A percentile compares a stretch with the other conserved stretches of the same genome.
Conservation (phyloP, 768 basidiomycete species). For the Macrolepiota albuminosa region DNA sequence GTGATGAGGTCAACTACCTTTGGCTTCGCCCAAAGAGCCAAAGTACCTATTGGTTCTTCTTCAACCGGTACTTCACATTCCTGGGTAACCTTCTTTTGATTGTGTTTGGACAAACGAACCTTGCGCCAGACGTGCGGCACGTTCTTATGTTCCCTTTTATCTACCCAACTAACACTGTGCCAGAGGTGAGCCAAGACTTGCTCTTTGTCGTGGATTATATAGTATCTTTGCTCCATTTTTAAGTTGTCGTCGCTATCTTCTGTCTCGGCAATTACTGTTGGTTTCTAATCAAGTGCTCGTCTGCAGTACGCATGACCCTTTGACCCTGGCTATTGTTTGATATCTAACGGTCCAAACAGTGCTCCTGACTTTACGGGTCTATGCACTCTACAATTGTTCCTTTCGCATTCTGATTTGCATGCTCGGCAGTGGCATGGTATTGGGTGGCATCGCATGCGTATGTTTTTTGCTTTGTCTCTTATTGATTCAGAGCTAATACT, state of each 20-base stretch:
- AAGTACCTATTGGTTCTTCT: slow-evolving; percentile 40
- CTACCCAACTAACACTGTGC: background rate
- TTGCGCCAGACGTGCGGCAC: slow-evolving; percentile 19
- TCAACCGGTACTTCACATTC: slow-evolving; percentile 45
- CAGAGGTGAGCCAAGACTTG: slow-evolving; percentile 11
- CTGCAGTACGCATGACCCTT: slow-evolving; percentile 29
- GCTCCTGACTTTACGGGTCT: slow-evolving; percentile 42
- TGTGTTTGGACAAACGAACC: slow-evolving; percentile 23
- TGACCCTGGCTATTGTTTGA: background rate
- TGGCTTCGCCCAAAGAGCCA: slow-evolving; percentile 37
- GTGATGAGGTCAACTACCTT: slow-evolving; percentile 35
- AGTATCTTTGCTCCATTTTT: background rate
- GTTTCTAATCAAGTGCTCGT: slow-evolving; percentile 41
- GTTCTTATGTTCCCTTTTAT: background rate
- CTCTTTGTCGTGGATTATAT: background rate
- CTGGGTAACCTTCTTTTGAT: slow-evolving; percentile 30
- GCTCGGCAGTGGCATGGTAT: slow-evolving; percentile 23
- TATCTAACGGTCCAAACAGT: slow-evolving; percentile 19
- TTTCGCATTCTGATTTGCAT: slow-evolving; percentile 31
- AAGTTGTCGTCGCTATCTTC: slow-evolving; percentile 35
- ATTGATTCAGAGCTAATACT: background rate
- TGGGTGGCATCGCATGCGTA: slow-evolving; percentile 28
- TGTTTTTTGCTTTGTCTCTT: slow-evolving; percentile 12
- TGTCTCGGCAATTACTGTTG: slow-evolving; percentile 37
- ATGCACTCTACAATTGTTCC: slow-evolving; percentile 43